Evolutionary conservation across 1,284 basidiomycete genomes (phyloP), one percentile per base, ranked within the genome.

Genomic region (Coniophora puteana): DNA sequence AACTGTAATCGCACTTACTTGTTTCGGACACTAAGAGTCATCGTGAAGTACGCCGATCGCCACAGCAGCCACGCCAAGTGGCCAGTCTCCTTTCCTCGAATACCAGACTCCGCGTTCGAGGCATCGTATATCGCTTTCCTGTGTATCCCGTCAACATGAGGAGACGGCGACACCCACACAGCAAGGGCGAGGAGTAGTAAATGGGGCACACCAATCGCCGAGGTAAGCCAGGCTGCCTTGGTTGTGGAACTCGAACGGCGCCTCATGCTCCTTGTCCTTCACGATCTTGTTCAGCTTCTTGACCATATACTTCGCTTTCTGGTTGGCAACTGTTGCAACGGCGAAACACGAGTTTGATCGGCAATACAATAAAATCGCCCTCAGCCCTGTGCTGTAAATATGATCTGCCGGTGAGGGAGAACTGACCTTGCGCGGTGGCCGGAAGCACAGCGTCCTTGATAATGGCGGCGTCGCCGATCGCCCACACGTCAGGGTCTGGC

Each of bases 121-220:
- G 78, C 68, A 58, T 89, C 78, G 54, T 89, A 89, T 13, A 91
- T 76, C 8, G 89, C 83, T 68, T 74, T 80, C 86, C 86, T 84
- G 50, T 16, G 41, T 14, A 22, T 32, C 28, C 36, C 11, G n/a
- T n/a, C n/a, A n/a, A n/a, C n/a, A 28, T 21, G 31, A 21, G 17
- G 30, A 43, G 7, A 40, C 34, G 16, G 39, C 30, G 12, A 18
- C 13, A 24, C 39, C 20, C 38, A 8, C 18, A 39, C 26, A 31
- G 12, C 5, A n/a, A 40, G 29, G 26, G 44, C 35, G 39, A 39
- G 8, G 38, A 29, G 38, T 37, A 14, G n/a, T n/a, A 20, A 26
- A 32, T 23, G 16, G 40, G 21, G 61, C 80, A 30, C 44, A 76
- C 74, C 83, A 86, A 50, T 82, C 74, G 18, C 91, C 90, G 26